Base-by-base conservation (phyloP, 164 flowering plant species). In the Houttuynia cordata region DNA sequence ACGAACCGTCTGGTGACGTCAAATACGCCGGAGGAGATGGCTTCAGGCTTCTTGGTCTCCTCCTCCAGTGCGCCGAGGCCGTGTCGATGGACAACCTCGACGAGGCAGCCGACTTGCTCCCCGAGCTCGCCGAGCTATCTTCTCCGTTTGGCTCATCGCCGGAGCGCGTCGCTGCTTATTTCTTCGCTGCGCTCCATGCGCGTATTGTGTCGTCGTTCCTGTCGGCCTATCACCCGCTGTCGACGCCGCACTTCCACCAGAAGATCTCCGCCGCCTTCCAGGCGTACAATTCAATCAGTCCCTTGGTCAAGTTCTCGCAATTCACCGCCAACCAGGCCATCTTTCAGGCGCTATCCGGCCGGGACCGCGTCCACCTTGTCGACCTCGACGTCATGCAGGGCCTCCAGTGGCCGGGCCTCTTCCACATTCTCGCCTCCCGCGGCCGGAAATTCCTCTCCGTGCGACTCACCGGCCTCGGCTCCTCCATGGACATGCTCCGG, bases 311-410 rank as follows among this genome's bases (percentile, higher is more conserved):
- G 56, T 91, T 91, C 83, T 83, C 96, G 1, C 96, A 91, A 57
- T 91, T 88, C 77, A 91, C 97, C 9, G 84, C 96, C 21, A 91
- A 91, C 57, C 96, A 91, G 61, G 96, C 96, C 18, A 88, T 91
- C 49, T 81, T 77, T 68, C 83, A 83, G 65, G 88, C 88, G 0
- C 51, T 84, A 53, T 82, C 82, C 62, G 85, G 79, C 56, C 80
- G 70, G 24, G 87, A 82, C 53, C 75, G 81, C 12, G 78, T 88
- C 68, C 97, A 91, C 71, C 78, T 91, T 64, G 80, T 91, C 73
- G 97, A 88, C 58, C 82, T 91, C 49, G 97, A 91, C 64, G 79
- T 91, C 53, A 91, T 88, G 96, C 96, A 91, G 66, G 97, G 97
- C 17, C 96, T 91, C 54, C 97, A 91, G 66, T 91, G 97, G 97